These are phyloP conservation scores for Hylodesmum podocarpum DNA, from an alignment of 306 rosid species.

Conservation along the genomic window DNA sequence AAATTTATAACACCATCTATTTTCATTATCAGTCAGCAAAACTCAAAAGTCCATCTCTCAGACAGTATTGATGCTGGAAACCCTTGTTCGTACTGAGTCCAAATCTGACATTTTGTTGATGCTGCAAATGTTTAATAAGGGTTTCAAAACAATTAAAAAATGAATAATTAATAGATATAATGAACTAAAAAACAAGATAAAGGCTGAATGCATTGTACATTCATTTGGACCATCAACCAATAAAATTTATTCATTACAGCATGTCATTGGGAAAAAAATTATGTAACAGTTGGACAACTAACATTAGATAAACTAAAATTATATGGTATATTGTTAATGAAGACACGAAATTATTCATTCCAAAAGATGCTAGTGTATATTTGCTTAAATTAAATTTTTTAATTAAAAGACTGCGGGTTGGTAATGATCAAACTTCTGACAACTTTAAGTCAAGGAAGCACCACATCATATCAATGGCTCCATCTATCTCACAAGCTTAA, in stretches of 20 bases:
- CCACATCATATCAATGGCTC: background rate
- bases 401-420: background rate
- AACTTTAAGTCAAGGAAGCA: background rate
- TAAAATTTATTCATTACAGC: background rate
- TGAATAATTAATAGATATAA: background rate
- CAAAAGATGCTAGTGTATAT: background rate
- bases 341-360: too few species aligned
- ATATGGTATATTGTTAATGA: background rate
- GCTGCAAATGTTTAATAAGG: constrained; percentile 38
- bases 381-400: background rate
- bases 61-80: constrained; percentile 5
- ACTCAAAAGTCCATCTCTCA: constrained; percentile 5
- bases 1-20: background rate
- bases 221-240: background rate
- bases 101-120: constrained; percentile 38
- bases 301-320: background rate
- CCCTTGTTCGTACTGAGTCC: constrained; percentile 47
- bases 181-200: background rate
- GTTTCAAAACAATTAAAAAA: background rate
- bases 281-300: background rate
- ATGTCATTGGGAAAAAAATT: background rate
- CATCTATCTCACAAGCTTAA: background rate
- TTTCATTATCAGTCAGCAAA: background rate
- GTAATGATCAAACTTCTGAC: background rate
- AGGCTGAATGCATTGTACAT: background rate